Conservation (phyloP, 225 moss, liverwort and hornwort genomes). For the Anthoceros angustus region DNA sequence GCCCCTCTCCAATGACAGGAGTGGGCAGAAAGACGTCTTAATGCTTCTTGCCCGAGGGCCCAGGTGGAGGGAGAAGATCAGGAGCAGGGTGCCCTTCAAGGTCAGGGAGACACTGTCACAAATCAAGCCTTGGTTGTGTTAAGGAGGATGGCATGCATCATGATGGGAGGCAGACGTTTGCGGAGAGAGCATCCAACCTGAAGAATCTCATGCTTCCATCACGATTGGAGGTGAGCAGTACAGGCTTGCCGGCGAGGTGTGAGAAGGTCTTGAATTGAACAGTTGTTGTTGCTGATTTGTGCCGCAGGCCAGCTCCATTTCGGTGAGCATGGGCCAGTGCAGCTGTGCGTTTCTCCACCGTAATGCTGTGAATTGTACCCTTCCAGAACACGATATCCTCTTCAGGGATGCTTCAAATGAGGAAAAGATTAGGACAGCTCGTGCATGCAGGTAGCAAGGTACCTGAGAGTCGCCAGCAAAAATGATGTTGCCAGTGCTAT, state of each 20-base stretch:
- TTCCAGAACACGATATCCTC: conserved; percentile 12
- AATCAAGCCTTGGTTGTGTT: neutral
- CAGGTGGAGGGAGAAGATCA: conserved; percentile 81
- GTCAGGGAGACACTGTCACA: conserved; percentile 50
- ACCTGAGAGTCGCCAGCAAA: conserved; percentile 90
- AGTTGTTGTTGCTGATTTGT: conserved; percentile 70
- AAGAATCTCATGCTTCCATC: conserved; percentile 94
- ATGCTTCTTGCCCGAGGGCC: conserved; percentile 79
- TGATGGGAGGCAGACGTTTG: neutral
- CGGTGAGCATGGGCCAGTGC: conserved; percentile 54
- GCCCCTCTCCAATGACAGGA: conserved; percentile 82
- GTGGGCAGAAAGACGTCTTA: conserved; percentile 80
- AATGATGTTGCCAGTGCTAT: conserved; percentile 56
- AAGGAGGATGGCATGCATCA: neutral
- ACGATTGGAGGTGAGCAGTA: conserved; percentile 70
- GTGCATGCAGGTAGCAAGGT: neutral
- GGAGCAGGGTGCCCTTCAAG: conserved; percentile 63
- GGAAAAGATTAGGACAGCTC: neutral
- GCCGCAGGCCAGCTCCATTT: conserved; percentile 48
- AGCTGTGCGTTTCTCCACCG: conserved; percentile 58
- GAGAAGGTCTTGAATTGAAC: conserved; percentile 81
- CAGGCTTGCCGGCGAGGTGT: conserved; percentile 74
- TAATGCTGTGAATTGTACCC: conserved; percentile 72
- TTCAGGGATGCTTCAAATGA: neutral
- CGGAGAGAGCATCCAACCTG: conserved; percentile 14